These are phyloP conservation scores for Polyplosphaeria fusca DNA, from an alignment of 495 filamentous ascomycete species.

Conservation along the genomic window DNA sequence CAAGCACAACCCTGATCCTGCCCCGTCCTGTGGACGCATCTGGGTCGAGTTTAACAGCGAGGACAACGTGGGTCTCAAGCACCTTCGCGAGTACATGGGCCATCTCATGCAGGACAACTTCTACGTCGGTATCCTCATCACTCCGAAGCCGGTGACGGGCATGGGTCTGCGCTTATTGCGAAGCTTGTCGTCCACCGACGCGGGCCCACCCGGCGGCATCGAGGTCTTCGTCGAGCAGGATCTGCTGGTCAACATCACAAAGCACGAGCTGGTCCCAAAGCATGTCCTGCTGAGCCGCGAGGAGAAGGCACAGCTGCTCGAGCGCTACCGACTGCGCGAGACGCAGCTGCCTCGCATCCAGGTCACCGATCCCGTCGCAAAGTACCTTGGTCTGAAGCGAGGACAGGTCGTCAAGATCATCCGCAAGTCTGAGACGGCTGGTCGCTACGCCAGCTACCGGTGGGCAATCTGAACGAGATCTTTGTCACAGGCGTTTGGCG, in stretches of 20 bases:
- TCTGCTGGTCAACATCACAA: constrained; percentile 95
- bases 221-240: constrained; percentile 96
- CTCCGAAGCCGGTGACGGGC: constrained; percentile 72
- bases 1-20: constrained; percentile 59
- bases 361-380: constrained; percentile 83
- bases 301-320: constrained; percentile 78
- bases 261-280: constrained; percentile 93
- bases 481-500: constrained; percentile 24
- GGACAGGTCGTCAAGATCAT: constrained; percentile 99
- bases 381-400: constrained; percentile 84
- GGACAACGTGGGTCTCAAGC: constrained; percentile 75
- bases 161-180: constrained; percentile 74
- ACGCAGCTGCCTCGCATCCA: constrained; percentile 92
- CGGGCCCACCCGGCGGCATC: constrained; percentile 57
- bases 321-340: constrained; percentile 93
- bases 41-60: constrained; percentile 90
- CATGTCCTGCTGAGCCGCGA: constrained; percentile 85
- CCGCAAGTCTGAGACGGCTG: constrained; percentile 72
- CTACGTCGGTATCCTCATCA: constrained; percentile 85
- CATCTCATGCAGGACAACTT: constrained; percentile 71
- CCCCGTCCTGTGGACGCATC: constrained; percentile 69
- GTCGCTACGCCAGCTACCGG: constrained; percentile 70
- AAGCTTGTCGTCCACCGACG: constrained; percentile 85
- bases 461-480: constrained; percentile 59
- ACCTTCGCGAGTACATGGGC: constrained; percentile 84